Percentiles rank a stretch among this genome's conserved stretches.
phyloP scores from a whole-genome alignment of 2,329 filamentous ascomycete species.

The Colletotrichum plurivorum region DNA sequence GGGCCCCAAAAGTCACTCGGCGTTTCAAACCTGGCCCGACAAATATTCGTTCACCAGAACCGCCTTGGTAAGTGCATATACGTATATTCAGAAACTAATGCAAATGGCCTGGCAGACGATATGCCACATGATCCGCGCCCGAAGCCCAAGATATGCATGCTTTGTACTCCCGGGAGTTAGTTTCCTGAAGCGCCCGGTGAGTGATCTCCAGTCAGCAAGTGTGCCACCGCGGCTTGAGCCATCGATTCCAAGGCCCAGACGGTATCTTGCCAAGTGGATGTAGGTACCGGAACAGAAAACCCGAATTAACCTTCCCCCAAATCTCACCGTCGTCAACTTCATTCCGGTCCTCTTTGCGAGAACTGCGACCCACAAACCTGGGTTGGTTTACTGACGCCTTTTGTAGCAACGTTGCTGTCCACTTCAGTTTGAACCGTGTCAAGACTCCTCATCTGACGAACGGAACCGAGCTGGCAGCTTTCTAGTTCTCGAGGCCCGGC shows the following conservation, averaged over 20 bases:
- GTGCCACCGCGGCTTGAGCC: neutral
- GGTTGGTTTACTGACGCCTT: neutral
- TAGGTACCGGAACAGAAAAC: constrained; percentile 14
- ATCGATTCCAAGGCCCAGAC: neutral
- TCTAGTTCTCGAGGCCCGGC: constrained; percentile 24
- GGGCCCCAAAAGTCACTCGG: too few relatives aligned
- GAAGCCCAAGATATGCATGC: constrained; percentile 18
- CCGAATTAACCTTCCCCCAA: constrained; percentile 17
- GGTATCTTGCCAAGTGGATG: constrained; percentile 7
- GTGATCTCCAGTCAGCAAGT: constrained; percentile 3
- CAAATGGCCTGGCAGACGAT: neutral
- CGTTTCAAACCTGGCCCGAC: too few relatives aligned
- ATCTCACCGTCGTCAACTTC: constrained; percentile 5
- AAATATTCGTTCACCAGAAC: too few relatives aligned
- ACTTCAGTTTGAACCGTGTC: neutral
- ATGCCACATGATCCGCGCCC: constrained; percentile 3
- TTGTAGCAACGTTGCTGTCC: neutral
- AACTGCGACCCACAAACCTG: neutral
- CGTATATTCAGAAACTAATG: constrained; percentile 20
- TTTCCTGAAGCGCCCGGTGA: constrained; percentile 25
- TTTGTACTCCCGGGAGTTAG: constrained; percentile 23
- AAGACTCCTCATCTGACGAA: constrained; percentile 29
- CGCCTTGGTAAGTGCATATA: neutral
- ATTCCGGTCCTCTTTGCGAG: neutral
- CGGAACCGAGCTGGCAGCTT: constrained; percentile 37